Evolutionary conservation across 1,284 basidiomycete species (phyloP), one percentile per base, ranked within the genome.

Genomic region (Clitocybe nebularis): DNA sequence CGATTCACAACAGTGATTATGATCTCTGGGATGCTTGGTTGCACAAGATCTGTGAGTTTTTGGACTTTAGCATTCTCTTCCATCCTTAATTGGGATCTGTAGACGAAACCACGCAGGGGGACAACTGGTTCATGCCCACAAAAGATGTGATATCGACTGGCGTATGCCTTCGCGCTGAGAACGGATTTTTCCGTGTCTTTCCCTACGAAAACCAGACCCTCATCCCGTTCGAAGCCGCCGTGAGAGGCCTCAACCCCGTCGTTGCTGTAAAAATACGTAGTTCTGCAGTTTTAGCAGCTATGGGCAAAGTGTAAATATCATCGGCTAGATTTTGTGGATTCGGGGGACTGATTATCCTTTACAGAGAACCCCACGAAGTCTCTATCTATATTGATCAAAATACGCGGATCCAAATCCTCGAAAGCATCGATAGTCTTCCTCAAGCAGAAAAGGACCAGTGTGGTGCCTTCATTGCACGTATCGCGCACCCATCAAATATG

Each of bases 401-500:
- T 52, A 86, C 83, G 3, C 77, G 83, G 48, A 85, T 87, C 39
- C 84, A 87, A 57, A 71, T 87, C 47, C 56, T 87, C 37, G 76
- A 84, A 48, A 76, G 74, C 37, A 81, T 90, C 62, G 68, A 76
- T 41, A 71, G 80, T 50, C 76, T 92, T 22, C 83, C 82, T 3
- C 71, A 75, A 28, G 89, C 87, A 4, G 79, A 90, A 56, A 89
- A 88, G 65, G 86, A 90, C 48, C 89, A 92, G 57, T 83, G 81
- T 51, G 89, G 84, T 11, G 87, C 88, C 8, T 93, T 93, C 57
- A 77, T 92, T 53, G 82, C 84, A 57, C 57, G 80, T 75, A 34
- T 17, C 34, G 4, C 6, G 25, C 11, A 30, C 4, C 43, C 50
- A 9, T 41, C 35, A 5, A 9, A 16, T 41, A n/a, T 13, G 9